These are phyloP conservation scores for Beauveria caledonica DNA, from an alignment of 2,329 filamentous ascomycete species.

Conservation along the genomic window DNA sequence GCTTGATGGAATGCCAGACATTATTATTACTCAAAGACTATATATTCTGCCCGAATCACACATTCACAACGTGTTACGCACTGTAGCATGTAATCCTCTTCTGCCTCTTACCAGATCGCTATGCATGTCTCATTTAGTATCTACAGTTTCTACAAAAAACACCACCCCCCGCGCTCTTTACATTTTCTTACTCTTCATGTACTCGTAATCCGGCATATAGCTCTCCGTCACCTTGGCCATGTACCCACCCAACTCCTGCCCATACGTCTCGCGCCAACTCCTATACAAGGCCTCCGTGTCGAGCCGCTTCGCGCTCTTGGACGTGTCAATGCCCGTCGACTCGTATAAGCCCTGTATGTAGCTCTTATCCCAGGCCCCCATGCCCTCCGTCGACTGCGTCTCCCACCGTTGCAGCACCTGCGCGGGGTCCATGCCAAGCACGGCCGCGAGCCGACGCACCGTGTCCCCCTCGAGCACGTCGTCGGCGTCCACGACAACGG, in stretches of 20 bases:
- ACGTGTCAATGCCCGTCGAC: slow-evolving; percentile 9
- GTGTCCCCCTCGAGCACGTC: slow-evolving; percentile 6
- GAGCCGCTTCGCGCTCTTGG: slow-evolving; percentile 1
- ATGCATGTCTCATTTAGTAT: background rate
- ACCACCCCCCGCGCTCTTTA: background rate
- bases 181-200: slow-evolving; percentile 6
- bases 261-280: slow-evolving; percentile 6
- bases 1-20: no score
- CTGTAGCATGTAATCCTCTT: no score
- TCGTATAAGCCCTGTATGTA: slow-evolving; percentile 7
- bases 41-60: no score
- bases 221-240: background rate
- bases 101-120: no score
- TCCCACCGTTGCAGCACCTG: slow-evolving; percentile 7
- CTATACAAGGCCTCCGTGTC: background rate
- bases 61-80: no score
- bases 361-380: background rate
- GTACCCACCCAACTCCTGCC: background rate
- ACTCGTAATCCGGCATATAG: slow-evolving; percentile 4
- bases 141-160: background rate
- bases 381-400: background rate
- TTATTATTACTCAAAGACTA: no score
- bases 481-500: slow-evolving; percentile 10
- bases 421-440: background rate
- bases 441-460: background rate